These are phyloP conservation scores for Hericium rajendrae DNA, from an alignment of 768 basidiomycete genomes.

Conservation along the genomic window DNA sequence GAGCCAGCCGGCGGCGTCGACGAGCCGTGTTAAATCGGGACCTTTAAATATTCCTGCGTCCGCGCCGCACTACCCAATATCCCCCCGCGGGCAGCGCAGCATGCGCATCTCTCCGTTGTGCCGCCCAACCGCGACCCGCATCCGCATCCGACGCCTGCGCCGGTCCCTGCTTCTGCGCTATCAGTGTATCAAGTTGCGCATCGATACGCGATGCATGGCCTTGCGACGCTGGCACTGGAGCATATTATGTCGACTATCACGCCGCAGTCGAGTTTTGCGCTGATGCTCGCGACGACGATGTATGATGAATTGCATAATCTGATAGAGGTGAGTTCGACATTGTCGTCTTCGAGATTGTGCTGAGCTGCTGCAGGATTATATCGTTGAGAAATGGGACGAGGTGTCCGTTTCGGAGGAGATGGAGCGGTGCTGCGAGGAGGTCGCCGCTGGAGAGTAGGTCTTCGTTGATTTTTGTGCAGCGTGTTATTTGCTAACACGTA, in stretches of 20 bases:
- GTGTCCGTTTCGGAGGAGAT: slow-evolving; percentile 56
- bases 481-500: no score
- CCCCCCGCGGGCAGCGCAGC: slow-evolving; percentile 36
- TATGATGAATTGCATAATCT: slow-evolving; percentile 58
- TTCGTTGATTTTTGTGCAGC: no score
- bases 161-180: slow-evolving; percentile 60
- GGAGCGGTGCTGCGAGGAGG: slow-evolving; percentile 60
- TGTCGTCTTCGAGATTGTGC: slow-evolving; percentile 6
- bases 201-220: slow-evolving; percentile 57
- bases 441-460: slow-evolving; percentile 66
- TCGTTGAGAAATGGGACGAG: slow-evolving; percentile 69
- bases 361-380: slow-evolving; percentile 43
- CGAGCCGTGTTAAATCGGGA: slow-evolving; percentile 17
- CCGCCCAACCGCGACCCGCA: slow-evolving; percentile 52
- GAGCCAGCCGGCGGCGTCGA: background rate
- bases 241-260: slow-evolving; percentile 66
- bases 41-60: slow-evolving; percentile 26
- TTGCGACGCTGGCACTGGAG: slow-evolving; percentile 58
- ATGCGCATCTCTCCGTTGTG: slow-evolving; percentile 18
- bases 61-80: slow-evolving; percentile 37
- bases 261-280: slow-evolving; percentile 53
- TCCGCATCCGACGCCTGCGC: slow-evolving; percentile 53
- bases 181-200: slow-evolving; percentile 72
- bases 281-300: slow-evolving; percentile 55
- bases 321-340: slow-evolving; percentile 43